A percentile compares a stretch with the other conserved stretches of the same genome.
phyloP scores from a whole-genome alignment of 148 eudicot genomes.

The Pharnaceum exiguum region DNA sequence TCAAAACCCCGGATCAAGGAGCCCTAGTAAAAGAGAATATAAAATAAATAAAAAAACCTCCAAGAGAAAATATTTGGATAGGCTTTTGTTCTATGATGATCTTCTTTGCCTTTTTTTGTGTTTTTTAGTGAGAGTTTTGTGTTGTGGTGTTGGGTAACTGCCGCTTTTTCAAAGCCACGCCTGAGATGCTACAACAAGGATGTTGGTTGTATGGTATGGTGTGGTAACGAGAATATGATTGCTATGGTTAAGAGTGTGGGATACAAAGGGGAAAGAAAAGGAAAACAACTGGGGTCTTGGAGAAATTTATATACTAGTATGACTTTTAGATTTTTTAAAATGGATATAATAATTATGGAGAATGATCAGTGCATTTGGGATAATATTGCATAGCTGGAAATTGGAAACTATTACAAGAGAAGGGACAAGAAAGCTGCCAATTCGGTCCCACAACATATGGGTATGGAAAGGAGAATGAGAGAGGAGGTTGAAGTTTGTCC shows the following conservation, averaged over 20 bases:
- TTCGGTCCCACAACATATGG: slow-evolving; percentile 22
- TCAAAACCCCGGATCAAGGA: slow-evolving; percentile 7
- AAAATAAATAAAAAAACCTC: neutral
- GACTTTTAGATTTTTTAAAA: too few species aligned
- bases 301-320: too few species aligned
- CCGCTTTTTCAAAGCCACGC: slow-evolving; percentile 11
- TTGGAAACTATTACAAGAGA: slow-evolving; percentile 9
- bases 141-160: neutral
- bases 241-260: slow-evolving; percentile 3
- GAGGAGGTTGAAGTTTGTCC: too few species aligned
- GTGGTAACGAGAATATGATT: slow-evolving; percentile 35
- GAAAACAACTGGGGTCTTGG: neutral
- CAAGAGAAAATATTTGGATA: too few species aligned
- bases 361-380: slow-evolving; percentile 16
- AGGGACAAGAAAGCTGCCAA: slow-evolving; percentile 32
- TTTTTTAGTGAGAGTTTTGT: neutral
- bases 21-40: neutral
- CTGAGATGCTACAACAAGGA: slow-evolving; percentile 28
- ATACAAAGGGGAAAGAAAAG: neutral
- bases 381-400: slow-evolving; percentile 28
- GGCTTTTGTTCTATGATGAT: neutral
- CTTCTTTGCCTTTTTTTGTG: neutral
- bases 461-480: neutral
- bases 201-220: too few species aligned
- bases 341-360: neutral